These are phyloP conservation scores for Panus rudis DNA, from an alignment of 768 basidiomycete genomes.

Conservation along the genomic window DNA sequence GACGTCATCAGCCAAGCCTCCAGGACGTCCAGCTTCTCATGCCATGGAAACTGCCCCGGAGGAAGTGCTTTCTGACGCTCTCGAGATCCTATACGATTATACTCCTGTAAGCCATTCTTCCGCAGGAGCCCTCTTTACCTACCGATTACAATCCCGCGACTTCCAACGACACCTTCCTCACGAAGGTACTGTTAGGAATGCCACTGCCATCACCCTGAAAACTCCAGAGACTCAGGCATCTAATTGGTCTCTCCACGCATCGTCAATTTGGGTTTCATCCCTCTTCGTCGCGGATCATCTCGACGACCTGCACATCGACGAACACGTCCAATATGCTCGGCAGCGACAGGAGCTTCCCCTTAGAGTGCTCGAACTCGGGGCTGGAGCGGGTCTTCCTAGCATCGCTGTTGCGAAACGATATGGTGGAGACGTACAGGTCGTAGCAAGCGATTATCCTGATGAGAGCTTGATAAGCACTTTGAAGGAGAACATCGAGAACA, in stretches of 20 bases:
- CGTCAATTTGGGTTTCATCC: slow-evolving; percentile 69
- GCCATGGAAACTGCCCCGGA: slow-evolving; percentile 37
- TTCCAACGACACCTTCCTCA: slow-evolving; percentile 5
- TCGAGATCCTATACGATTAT: slow-evolving; percentile 56
- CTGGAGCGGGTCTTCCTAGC: slow-evolving; percentile 68
- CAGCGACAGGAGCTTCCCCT: slow-evolving; percentile 3
- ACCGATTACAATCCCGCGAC: slow-evolving; percentile 24
- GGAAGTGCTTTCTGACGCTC: slow-evolving; percentile 61
- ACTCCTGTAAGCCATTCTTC: slow-evolving; percentile 54
- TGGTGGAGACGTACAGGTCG: slow-evolving; percentile 31
- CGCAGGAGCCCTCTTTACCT: slow-evolving; percentile 45
- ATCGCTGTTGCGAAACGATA: slow-evolving; percentile 54
- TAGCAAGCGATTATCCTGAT: slow-evolving; percentile 70
- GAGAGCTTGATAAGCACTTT: slow-evolving; percentile 50
- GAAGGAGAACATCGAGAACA: slow-evolving; percentile 46
- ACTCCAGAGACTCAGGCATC: slow-evolving; percentile 60
- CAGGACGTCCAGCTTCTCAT: too few species aligned
- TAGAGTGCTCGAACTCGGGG: slow-evolving; percentile 64
- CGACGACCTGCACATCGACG: slow-evolving; percentile 29
- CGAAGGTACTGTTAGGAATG: slow-evolving; percentile 5
- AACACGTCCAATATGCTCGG: slow-evolving; percentile 21
- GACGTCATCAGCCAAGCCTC: too few species aligned
- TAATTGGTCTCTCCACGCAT: slow-evolving; percentile 75
- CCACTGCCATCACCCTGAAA: slow-evolving; percentile 33
- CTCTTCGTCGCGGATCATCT: slow-evolving; percentile 63